These are phyloP conservation scores for Dicorynia guianensis DNA, from an alignment of 306 rosid species.

Conservation along the genomic window DNA sequence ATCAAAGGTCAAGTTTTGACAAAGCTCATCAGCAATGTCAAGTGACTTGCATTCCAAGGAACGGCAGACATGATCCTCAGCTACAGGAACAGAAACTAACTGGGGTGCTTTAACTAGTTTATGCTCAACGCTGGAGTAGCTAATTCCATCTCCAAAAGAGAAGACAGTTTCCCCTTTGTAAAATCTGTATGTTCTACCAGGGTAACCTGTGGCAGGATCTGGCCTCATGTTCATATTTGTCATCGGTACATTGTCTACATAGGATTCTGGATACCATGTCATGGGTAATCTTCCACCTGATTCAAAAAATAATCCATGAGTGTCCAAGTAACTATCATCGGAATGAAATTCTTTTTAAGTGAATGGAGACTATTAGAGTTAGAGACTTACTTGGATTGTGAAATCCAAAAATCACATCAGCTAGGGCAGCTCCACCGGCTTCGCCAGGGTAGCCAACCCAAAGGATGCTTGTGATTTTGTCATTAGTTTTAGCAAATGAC, in stretches of 20 bases:
- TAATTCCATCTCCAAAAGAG: slow-evolving; percentile 84
- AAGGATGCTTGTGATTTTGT: slow-evolving; percentile 84
- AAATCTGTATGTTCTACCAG: slow-evolving; percentile 87
- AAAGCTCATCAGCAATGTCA: slow-evolving; percentile 60
- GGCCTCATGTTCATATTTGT: slow-evolving; percentile 98
- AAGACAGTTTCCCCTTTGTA: slow-evolving; percentile 85
- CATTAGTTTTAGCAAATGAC: slow-evolving; percentile 75
- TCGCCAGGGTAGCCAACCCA: slow-evolving; percentile 99
- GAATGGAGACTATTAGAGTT: neutral
- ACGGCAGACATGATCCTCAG: slow-evolving; percentile 68
- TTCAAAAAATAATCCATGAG: slow-evolving; percentile 24
- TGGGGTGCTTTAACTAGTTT: slow-evolving; percentile 69
- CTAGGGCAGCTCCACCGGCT: slow-evolving; percentile 98
- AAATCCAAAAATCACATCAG: slow-evolving; percentile 87
- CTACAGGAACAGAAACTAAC: slow-evolving; percentile 64
- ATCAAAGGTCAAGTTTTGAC: slow-evolving; percentile 69
- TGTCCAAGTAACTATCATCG: slow-evolving; percentile 11
- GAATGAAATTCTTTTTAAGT: slow-evolving; percentile 7
- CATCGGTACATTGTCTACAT: slow-evolving; percentile 86
- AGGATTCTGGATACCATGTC: slow-evolving; percentile 99
- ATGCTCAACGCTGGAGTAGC: slow-evolving; percentile 69
- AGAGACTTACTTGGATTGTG: slow-evolving; percentile 80
- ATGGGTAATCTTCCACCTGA: slow-evolving; percentile 97
- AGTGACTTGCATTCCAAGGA: slow-evolving; percentile 77
- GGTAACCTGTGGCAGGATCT: slow-evolving; percentile 73